A percentile compares a stretch with the other conserved stretches of the same genome.
These are phyloP conservation scores for Calendula officinalis DNA, from an alignment of 129 eudicot genomes.

Conservation along the genomic window DNA sequence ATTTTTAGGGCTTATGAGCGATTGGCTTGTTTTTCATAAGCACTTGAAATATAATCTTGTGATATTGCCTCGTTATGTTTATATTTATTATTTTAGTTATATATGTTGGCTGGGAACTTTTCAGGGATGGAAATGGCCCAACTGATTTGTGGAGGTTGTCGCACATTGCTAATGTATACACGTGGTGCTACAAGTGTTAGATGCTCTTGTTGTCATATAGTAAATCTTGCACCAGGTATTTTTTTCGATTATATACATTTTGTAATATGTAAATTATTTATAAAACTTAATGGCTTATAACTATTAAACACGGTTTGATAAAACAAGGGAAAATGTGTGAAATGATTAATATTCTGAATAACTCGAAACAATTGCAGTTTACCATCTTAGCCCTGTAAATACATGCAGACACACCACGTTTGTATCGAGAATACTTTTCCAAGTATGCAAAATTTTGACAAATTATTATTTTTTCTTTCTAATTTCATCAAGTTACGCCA, in stretches of 20 bases:
- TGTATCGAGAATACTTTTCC: too few species aligned
- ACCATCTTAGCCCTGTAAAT: too few species aligned
- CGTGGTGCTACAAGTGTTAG: constrained; percentile 88
- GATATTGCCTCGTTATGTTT: neutral
- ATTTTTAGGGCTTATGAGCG: neutral
- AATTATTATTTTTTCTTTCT: neutral
- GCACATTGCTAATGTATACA: constrained; percentile 72
- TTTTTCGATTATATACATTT: neutral
- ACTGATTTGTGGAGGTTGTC: constrained; percentile 82
- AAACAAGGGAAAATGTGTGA: neutral
- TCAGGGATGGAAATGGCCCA: constrained; percentile 84
- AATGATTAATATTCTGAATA: constrained; percentile 11
- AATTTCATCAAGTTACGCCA: neutral
- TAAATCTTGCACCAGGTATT: constrained; percentile 75
- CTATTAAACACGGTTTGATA: neutral
- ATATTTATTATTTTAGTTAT: neutral
- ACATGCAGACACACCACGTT: too few species aligned
- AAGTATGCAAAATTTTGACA: neutral
- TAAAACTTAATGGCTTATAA: constrained; percentile 6
- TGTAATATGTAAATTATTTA: constrained; percentile 1
- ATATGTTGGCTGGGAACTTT: neutral
- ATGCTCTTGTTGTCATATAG: constrained; percentile 77
- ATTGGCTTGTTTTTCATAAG: too few species aligned
- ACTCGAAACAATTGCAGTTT: constrained; percentile 10
- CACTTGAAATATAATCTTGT: too few species aligned